Evolutionary conservation across 768 basidiomycete genomes (phyloP), one percentile per base, ranked within the genome.

Genomic region (Trametopsis cervina): DNA sequence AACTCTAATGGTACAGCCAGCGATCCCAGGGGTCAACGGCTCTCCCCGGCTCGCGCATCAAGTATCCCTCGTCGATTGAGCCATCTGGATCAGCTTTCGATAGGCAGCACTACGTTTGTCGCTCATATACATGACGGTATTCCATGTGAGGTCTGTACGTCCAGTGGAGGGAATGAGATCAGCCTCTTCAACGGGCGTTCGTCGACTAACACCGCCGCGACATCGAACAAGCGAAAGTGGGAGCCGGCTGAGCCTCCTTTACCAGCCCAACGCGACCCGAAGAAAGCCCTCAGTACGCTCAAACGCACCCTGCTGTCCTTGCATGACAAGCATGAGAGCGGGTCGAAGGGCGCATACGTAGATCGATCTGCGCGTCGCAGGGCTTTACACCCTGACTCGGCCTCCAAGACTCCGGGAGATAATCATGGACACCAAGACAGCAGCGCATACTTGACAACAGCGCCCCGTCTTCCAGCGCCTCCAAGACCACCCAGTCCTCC

Each of bases 301-400:
- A 86, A 75, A 61, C 80, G 76, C 39, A 78, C 70, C 43, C 64
- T 90, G 36, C 71, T 89, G 44, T 75, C 74, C 23, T 71, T 75
- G 18, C 80, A 77, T 52, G 40, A 40, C 10, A 33, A 27, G 18
- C 42, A 49, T n/a, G n/a, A n/a, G n/a, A n/a, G n/a, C n/a, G n/a
- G n/a, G n/a, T n/a, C n/a, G n/a, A n/a, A n/a, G n/a, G n/a, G n/a
- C n/a, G 37, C 33, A 13, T 86, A 88, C 59, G 60, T 80, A 18
- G 85, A 88, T 60, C 79, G 86, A 44, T 85, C 85, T 43, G 84
- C 84, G 26, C 79, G 77, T 26, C 76, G 86, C 46, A 77, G 86
- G 26, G 74, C 78, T 15, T 64, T 86, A 41, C 68, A 76, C 54
- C 72, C 80, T 13, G 56, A 70, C 18, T 73, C 78, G 15, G n/a